phyloP scores from a whole-genome alignment of 139 green algal species.

The Yamagishiella unicocca region DNA sequence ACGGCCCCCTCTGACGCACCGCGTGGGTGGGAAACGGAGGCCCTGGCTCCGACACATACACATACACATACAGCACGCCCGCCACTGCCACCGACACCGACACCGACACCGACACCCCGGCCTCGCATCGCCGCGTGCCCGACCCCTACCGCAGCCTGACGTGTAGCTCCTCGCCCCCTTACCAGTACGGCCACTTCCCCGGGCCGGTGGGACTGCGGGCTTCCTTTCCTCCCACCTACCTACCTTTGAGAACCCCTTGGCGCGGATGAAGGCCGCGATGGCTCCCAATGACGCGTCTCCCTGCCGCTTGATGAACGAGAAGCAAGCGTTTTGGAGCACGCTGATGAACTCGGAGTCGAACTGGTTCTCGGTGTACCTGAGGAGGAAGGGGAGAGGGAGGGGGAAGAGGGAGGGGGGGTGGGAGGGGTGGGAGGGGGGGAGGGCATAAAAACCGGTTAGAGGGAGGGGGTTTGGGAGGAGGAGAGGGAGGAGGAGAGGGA shows the following conservation, averaged over 20 bases:
- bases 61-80: too few species aligned
- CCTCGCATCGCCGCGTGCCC: too few species aligned
- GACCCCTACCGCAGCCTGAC: too few species aligned
- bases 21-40: too few species aligned
- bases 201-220: too few species aligned
- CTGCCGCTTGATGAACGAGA: slow-evolving; percentile 70
- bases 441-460: neutral
- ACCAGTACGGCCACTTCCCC: too few species aligned
- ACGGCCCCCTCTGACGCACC: too few species aligned
- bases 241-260: slow-evolving; percentile 67
- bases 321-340: slow-evolving; percentile 74
- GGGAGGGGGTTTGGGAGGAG: neutral
- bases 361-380: slow-evolving; percentile 92
- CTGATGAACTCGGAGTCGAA: slow-evolving; percentile 93
- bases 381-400: neutral
- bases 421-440: neutral
- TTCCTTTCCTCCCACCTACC: neutral
- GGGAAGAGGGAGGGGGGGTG: neutral
- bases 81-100: too few species aligned
- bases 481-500: neutral
- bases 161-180: too few species aligned
- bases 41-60: too few species aligned
- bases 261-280: slow-evolving; percentile 72
- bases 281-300: slow-evolving; percentile 69
- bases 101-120: too few species aligned